Evolutionary conservation across 768 basidiomycete species (phyloP).

Genomic region (Lactarius vividus): DNA sequence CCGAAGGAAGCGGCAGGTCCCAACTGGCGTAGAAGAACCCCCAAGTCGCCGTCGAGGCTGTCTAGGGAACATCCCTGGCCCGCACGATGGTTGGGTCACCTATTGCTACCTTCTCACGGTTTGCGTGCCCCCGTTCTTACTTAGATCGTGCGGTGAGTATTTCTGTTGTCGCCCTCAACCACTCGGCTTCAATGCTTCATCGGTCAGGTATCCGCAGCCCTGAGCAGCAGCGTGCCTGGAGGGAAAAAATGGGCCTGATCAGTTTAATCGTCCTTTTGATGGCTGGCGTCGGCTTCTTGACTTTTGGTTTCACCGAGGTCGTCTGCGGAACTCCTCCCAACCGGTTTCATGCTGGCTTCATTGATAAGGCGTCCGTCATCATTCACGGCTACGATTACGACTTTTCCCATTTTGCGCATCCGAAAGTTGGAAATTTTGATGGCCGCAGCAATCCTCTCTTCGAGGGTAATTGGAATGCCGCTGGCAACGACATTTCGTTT

Average conservation of each 20-base stretch:
- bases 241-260: conserved; percentile 96
- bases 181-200: neutral
- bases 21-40: conserved; percentile 40
- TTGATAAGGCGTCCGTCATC: conserved; percentile 78
- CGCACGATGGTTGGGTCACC: conserved; percentile 92
- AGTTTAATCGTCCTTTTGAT: conserved; percentile 77
- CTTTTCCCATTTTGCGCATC: conserved; percentile 83
- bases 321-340: conserved; percentile 89
- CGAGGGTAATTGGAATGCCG: conserved; percentile 69
- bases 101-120: conserved; percentile 86
- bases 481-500: conserved; percentile 89
- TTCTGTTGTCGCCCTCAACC: neutral
- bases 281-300: conserved; percentile 95
- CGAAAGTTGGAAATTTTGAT: conserved; percentile 68
- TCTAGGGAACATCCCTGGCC: conserved; percentile 80
- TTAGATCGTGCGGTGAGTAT: conserved; percentile 73
- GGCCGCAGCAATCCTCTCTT: conserved; percentile 83
- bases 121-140: conserved; percentile 75
- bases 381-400: conserved; percentile 96
- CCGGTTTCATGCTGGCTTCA: conserved; percentile 75
- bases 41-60: conserved; percentile 48
- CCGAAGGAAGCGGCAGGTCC: conserved; percentile 59
- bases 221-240: conserved; percentile 95
- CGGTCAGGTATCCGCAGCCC: conserved; percentile 76
- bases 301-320: conserved; percentile 94